phyloP scores from a whole-genome alignment of 257 asterid species.

The Cinchona pubescens region DNA sequence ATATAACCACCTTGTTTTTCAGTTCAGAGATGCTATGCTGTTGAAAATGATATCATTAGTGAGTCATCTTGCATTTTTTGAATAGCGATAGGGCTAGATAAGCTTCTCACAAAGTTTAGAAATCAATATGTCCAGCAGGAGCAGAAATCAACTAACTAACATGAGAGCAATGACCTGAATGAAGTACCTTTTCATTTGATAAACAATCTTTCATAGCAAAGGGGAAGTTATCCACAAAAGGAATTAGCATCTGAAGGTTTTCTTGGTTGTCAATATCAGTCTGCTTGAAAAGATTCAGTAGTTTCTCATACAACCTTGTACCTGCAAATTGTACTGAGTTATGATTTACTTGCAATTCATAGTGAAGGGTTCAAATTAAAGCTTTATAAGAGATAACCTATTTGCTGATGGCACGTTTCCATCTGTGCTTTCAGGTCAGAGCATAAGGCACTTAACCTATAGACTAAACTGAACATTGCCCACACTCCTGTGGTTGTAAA shows the following conservation, averaged over 20 bases:
- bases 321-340: conserved; percentile 31
- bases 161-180: no score
- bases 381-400: conserved; percentile 35
- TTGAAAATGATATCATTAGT: conserved; percentile 14
- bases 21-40: conserved; percentile 54
- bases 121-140: not conserved
- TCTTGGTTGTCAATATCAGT: conserved; percentile 53
- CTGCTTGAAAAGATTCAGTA: conserved; percentile 37
- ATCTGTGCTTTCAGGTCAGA: conserved; percentile 37
- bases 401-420: conserved; percentile 42
- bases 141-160: not conserved
- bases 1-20: conserved; percentile 57
- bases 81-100: not conserved
- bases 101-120: not conserved
- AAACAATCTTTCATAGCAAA: conserved; percentile 37
- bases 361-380: not conserved
- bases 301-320: conserved; percentile 43
- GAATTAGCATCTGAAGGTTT: conserved; percentile 44
- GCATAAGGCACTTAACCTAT: conserved; percentile 42
- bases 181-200: conserved; percentile 41
- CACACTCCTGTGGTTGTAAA: conserved; percentile 41
- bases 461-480: conserved; percentile 46
- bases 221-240: conserved; percentile 41
- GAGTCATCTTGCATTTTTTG: not conserved
- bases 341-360: conserved; percentile 10